These are phyloP conservation scores for Myrmaecium sp. DNA, from an alignment of 2,329 filamentous ascomycete genomes.

Conservation along the genomic window DNA sequence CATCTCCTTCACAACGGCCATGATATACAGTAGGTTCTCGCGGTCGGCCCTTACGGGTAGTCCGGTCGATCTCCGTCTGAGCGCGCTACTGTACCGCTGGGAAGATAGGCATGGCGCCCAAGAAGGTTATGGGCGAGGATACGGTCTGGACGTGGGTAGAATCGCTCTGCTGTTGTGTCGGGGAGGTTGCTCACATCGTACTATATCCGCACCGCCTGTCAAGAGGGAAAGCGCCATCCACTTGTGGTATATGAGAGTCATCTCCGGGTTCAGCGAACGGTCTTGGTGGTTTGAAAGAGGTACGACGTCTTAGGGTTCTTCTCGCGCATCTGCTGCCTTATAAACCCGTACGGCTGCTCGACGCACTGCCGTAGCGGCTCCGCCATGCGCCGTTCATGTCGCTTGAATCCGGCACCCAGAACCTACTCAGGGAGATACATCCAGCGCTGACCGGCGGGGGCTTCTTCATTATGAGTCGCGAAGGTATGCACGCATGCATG, in stretches of 20 bases:
- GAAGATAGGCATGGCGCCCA: conserved; percentile 36
- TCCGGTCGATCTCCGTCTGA: conserved; percentile 29
- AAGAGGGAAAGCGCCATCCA: conserved; percentile 28
- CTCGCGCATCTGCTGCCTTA: conserved; percentile 22
- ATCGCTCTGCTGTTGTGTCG: conserved; percentile 6
- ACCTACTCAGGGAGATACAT: conserved; percentile 28
- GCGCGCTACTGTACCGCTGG: conserved; percentile 31
- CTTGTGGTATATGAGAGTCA: conserved; percentile 21
- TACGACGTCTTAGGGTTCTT: conserved; percentile 20
- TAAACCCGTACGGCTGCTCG: conserved; percentile 27
- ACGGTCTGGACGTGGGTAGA: conserved; percentile 21
- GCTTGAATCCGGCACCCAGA: conserved; percentile 29
- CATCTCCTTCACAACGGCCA: conserved; percentile 21
- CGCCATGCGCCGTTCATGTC: conserved; percentile 21
- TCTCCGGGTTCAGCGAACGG: conserved; percentile 14
- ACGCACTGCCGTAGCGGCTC: conserved; percentile 14
- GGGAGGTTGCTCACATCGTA: no score
- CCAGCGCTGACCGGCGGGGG: no score
- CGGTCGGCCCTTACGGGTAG: conserved; percentile 32
- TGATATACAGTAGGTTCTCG: conserved; percentile 20
- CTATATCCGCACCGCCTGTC: conserved; percentile 25
- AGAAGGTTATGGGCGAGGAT: conserved; percentile 25
- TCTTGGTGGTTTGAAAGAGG: conserved; percentile 22
- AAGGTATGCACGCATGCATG: no score
- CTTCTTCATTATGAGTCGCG: no score